Base-by-base conservation (phyloP, 2,329 filamentous ascomycete genomes). In the Trichoderma sp. region DNA sequence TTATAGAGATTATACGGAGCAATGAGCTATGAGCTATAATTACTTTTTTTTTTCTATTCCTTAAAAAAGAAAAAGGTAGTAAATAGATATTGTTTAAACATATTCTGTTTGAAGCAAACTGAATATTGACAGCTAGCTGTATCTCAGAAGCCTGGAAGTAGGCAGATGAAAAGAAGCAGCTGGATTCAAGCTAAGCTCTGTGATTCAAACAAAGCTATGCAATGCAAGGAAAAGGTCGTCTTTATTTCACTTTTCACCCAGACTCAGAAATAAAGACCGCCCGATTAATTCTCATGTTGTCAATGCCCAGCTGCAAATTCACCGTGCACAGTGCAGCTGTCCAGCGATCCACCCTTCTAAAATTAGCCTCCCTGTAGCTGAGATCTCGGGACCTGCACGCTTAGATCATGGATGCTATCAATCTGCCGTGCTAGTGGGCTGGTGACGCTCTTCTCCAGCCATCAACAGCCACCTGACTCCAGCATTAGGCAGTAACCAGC, bases 1-100 rank as follows among this genome's bases (percentile, higher is more conserved):
- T 65, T 65, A 65, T 65, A 65, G 52, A 65, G 27, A 48, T 65
- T 65, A 65, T 57, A 53, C 37, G 57, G 52, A 65, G 61, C 35
- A 42, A 34, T 50, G 52, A 52, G 50, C 45, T 64, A 19, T 37
- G 22, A 39, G 50, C 45, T 64, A 68, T 65, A 56, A 68, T 64
- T 35, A 61, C 48, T 48, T 5, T 13, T 64, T 48, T 5, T 13
- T 64, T 35, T 37, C 13, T 48, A 67, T 39, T 60, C 60, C 52
- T 19, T 22, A 6, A 2, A 53, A 52, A 42, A 61, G 8, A 53
- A 67, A 34, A 32, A 13, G 35, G 39, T 54, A 50, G 37, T 61
- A 61, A 67, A 67, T 67, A 67, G 56, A 60, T 61, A 27, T 19
- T 50, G 22, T 27, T 42, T n/a, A 17, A 65, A 48, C 61, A 50